Evolutionary conservation across 371 early-diverging fungal species (phyloP), one percentile per base, ranked within the genome.

Genomic region (Dichotomocladium elegans): DNA sequence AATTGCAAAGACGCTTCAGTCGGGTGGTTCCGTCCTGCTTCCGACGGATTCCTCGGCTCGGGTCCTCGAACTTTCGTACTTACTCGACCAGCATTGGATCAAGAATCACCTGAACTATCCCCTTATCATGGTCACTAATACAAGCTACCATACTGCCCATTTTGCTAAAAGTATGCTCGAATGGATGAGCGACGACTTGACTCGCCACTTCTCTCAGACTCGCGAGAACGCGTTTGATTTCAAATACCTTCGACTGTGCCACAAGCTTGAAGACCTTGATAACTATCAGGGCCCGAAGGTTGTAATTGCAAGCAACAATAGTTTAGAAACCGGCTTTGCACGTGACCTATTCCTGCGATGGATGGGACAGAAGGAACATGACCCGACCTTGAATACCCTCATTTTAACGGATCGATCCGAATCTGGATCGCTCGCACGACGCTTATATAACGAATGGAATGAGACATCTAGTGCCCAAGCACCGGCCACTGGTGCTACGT

Each of bases 171-270:
- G 86, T 27, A 94, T 94, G 88, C 76, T 92, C 34, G 96, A 95
- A 71, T 98, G 98, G 98, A 94, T 96, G 95, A 88, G 93, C 4
- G 87, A 90, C 35, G 80, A 78, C n/a, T 67, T 95, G 19, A 82
- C 85, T 10, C 69, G 79, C 22, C 74, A 83, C 21, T 87, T 94
- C 51, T 73, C 86, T 0, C 80, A 83, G 24, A 77, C 80, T 26
- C 83, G 94, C 9, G 91, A 90, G 52, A 86, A 87, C 50, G 95
- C 97, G 0, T 95, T 93, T 58, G 93, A 95, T 57, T 89, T 95
- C 73, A 89, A 86, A 66, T 88, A 87, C 48, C 44, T 91, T 12
- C 74, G 82, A 51, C 49, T 85, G 2, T 79, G 85, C 28, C 89
- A 89, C 46, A 75, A 75, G 41, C 51, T 90, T 11, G 82, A 81